phyloP scores from a whole-genome alignment of 2,329 filamentous ascomycete species.

The Colletotrichum lupini region DNA sequence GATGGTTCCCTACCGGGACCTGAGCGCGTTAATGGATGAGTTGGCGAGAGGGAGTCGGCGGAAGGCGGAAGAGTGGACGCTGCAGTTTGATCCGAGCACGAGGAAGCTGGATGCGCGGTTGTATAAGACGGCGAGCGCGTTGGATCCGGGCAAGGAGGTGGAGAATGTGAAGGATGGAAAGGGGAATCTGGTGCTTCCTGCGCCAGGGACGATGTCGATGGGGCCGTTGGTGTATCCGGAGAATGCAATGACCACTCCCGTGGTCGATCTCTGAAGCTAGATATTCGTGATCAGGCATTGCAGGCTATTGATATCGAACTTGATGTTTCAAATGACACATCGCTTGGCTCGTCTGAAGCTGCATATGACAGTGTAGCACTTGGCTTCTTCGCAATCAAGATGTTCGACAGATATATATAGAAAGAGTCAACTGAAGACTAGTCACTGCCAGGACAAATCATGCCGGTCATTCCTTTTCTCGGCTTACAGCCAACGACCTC shows the following conservation, averaged over 20 bases:
- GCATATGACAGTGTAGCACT: no score
- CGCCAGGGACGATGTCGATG: conserved; percentile 1
- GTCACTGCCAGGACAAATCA: no score
- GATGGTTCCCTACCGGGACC: not conserved
- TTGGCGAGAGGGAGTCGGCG: not conserved
- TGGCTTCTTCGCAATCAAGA: no score
- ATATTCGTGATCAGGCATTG: not conserved
- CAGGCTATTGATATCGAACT: no score
- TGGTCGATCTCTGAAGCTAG: not conserved
- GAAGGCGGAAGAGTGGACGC: not conserved
- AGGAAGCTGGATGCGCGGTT: not conserved
- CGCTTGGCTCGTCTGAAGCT: no score
- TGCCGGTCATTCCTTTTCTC: no score
- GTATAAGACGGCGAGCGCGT: not conserved
- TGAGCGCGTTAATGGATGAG: not conserved
- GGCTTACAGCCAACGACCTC: no score
- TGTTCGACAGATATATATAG: no score
- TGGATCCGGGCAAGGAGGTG: not conserved
- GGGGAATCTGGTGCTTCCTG: not conserved
- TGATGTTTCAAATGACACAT: no score
- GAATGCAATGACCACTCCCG: not conserved
- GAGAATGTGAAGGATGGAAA: not conserved
- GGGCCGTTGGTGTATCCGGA: not conserved
- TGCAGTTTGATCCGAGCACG: not conserved
- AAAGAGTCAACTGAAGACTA: no score